Evolutionary conservation across 371 early-diverging fungal genomes (phyloP).

Genomic region (Funneliformis caledonium): DNA sequence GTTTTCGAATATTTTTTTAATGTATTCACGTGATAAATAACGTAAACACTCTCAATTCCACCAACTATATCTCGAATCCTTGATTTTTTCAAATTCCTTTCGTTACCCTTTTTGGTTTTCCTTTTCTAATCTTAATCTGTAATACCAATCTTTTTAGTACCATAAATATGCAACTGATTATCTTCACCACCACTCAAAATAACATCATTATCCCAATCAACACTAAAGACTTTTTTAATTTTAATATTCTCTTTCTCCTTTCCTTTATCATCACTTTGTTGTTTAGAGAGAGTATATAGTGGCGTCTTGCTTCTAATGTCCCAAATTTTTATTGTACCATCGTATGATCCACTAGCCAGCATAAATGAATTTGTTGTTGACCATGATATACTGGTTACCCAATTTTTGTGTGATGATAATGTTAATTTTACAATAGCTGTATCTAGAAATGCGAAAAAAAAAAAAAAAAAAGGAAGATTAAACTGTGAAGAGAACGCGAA

Average conservation of each 20-base stretch:
- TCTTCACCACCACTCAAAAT: conserved; percentile 88
- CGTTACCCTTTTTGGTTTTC: no score
- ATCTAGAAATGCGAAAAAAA: conserved; percentile 51
- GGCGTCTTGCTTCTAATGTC: conserved; percentile 88
- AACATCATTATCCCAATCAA: conserved; percentile 79
- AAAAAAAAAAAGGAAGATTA: background rate
- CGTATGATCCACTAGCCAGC: conserved; percentile 85
- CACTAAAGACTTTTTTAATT: conserved; percentile 74
- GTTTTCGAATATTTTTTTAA: no score
- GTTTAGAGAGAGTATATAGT: conserved; percentile 62
- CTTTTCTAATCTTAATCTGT: no score
- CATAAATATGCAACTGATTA: conserved; percentile 67
- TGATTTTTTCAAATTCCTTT: no score
- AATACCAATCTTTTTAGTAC: conserved; percentile 20
- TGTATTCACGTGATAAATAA: no score
- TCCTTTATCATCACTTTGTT: conserved; percentile 42
- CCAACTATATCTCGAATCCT: no score
- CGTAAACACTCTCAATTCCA: no score
- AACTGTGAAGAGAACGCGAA: background rate
- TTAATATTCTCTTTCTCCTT: conserved; percentile 11
- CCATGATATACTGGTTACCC: conserved; percentile 88
- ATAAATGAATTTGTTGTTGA: conserved; percentile 74
- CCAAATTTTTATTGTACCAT: conserved; percentile 90
- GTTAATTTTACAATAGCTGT: conserved; percentile 77
- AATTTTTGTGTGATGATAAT: conserved; percentile 78